phyloP scores from a whole-genome alignment of 805 yeast species.

The Sugiyamaella qingdaonensis region DNA sequence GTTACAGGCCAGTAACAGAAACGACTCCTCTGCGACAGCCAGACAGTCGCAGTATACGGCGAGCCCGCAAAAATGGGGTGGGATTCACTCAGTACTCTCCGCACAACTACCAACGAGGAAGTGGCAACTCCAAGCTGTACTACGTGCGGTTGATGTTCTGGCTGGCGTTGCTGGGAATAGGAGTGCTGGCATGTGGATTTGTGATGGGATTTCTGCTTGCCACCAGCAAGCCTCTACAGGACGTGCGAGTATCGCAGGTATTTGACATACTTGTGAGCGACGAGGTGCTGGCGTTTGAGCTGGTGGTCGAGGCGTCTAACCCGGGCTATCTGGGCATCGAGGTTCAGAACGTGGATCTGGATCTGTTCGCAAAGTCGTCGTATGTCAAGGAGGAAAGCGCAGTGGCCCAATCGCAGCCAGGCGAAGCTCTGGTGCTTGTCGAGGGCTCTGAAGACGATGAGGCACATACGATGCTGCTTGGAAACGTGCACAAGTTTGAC shows the following conservation, averaged over 20 bases:
- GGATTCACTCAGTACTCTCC: conserved; percentile 39
- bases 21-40: conserved; percentile 30
- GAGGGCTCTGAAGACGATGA: conserved; percentile 17
- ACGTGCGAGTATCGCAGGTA: conserved; percentile 57
- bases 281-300: conserved; percentile 78
- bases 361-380: conserved; percentile 58
- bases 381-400: conserved; percentile 21
- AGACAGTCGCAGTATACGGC: conserved; percentile 20
- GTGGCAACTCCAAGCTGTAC: conserved; percentile 16
- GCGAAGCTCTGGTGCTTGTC: conserved; percentile 4
- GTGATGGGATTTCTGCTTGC: conserved; percentile 80
- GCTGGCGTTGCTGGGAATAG: conserved; percentile 28
- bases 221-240: conserved; percentile 74
- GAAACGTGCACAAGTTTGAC: conserved; percentile 62
- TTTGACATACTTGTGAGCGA: conserved; percentile 72
- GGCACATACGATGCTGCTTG: conserved; percentile 69
- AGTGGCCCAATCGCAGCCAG: background rate
- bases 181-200: conserved; percentile 53
- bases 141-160: conserved; percentile 32
- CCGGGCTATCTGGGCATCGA: conserved; percentile 77
- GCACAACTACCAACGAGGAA: conserved; percentile 38
- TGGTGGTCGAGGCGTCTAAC: conserved; percentile 74
- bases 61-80: conserved; percentile 13
- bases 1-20: conserved; percentile 30
- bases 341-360: conserved; percentile 65